Base-by-base conservation (phyloP, 768 basidiomycete species). In the Xanthoconium purpureum region DNA sequence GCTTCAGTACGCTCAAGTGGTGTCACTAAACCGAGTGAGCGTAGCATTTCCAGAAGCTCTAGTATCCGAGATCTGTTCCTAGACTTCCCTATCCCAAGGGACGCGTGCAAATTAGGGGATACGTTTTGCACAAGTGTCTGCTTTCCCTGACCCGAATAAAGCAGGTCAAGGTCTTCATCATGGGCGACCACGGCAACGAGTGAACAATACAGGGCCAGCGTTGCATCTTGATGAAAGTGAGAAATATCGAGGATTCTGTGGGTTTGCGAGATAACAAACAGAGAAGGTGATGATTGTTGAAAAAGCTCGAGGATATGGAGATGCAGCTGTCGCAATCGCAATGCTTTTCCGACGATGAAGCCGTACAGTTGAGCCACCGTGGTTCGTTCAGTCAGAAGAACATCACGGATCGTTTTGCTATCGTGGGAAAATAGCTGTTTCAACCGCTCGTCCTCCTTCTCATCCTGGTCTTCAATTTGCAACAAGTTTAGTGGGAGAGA, bases 281-380 rank as follows among this genome's bases (percentile, higher is more conserved):
- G 56, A 15, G 80, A 80, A 13, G 72, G 52, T 28, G 69, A 56
- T 2, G 56, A 54, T 11, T 64, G 66, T 58, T 82, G 78, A 49
- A 91, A 74, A 6, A 77, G 73, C 24, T 72, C 66, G 33, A 87
- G 73, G 28, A 77, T 75, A 45, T 77, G 75, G 28, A 87, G 70
- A 64, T 93, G 89, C 2, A 91, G 72, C 56, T 82, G 77, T 29
- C 84, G 81, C 17, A 83, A 81, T 43, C 93, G 80, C 2, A 84
- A 73, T 32, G 80, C 78, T 63, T 84, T 85, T 14, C 87, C 91
- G 14, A 82, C 75, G 43, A 88, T 79, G 69, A 81, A 91, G 14
- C 91, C 93, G 65, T 89, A 89, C 30, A 83, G 60, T 60, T 93
- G 90, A 3, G 83, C 79, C n/a, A 87, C 65, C 3, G 89, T 86